Evolutionary conservation across 371 early-diverging fungal species (phyloP).

Genomic region (Mucor mucedo): DNA sequence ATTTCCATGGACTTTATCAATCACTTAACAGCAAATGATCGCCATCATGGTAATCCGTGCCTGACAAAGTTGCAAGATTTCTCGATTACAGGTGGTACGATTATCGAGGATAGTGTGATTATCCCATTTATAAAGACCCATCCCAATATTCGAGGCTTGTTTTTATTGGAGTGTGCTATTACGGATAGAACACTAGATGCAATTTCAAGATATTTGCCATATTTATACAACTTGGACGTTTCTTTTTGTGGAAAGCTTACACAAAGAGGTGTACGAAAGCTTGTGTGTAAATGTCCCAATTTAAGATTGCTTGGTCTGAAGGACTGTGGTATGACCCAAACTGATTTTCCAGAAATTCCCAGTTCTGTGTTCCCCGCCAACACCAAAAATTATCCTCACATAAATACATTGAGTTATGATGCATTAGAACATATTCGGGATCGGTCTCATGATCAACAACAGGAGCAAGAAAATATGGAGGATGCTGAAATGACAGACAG

Average conservation of each 20-base stretch:
- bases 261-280: constrained; percentile 31
- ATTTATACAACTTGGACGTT: constrained; percentile 39
- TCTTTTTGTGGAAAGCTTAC: constrained; percentile 41
- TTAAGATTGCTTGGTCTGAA: constrained; percentile 48
- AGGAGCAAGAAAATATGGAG: neutral
- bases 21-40: constrained; percentile 10
- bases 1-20: constrained; percentile 30
- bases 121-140: constrained; percentile 44
- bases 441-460: constrained; percentile 5
- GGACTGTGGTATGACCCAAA: constrained; percentile 31
- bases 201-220: constrained; percentile 30
- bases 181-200: constrained; percentile 41
- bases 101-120: constrained; percentile 37
- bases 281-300: constrained; percentile 24
- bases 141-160: constrained; percentile 31
- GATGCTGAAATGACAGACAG: neutral
- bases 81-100: constrained; percentile 39
- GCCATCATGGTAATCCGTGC: neutral
- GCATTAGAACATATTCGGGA: constrained; percentile 22
- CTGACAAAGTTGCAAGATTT: constrained; percentile 38
- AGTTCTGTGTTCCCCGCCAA: constrained; percentile 7
- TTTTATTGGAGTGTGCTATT: constrained; percentile 44
- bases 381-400: constrained; percentile 16
- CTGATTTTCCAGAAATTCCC: constrained; percentile 41
- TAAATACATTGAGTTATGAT: constrained; percentile 21